Evolutionary conservation across 2,329 filamentous ascomycete genomes (phyloP).

Genomic region (Elsinoe fawcettii): DNA sequence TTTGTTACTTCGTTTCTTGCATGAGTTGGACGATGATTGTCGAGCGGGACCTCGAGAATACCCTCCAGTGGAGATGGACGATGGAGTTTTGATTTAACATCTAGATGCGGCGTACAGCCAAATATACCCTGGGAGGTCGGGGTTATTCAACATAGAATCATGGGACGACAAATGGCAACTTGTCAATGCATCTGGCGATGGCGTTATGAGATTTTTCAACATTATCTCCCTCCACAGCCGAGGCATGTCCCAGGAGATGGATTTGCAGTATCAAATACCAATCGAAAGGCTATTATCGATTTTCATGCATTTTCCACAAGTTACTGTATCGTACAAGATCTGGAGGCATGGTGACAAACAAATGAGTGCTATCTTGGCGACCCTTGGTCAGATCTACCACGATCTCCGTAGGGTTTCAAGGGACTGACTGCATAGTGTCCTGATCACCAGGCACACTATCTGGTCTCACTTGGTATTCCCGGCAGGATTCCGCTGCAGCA

Average conservation of each 20-base stretch:
- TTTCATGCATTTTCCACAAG: not conserved
- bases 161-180: conserved; percentile 18
- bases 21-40: conserved; percentile 8
- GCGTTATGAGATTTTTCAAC: conserved; percentile 24
- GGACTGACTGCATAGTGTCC: not conserved
- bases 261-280: conserved; percentile 8
- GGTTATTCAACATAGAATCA: conserved; percentile 23
- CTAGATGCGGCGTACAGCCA: conserved; percentile 14
- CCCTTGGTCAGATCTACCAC: not conserved
- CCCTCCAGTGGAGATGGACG: conserved; percentile 1
- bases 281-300: conserved; percentile 6
- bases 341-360: not conserved
- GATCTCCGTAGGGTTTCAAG: not conserved
- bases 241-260: conserved; percentile 13
- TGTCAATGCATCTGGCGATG: conserved; percentile 20
- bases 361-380: not conserved
- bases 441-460: not conserved
- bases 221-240: conserved; percentile 19
- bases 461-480: not conserved
- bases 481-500: not conserved
- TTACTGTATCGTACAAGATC: too few species aligned
- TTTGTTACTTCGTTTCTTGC: conserved; percentile 14
- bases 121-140: conserved; percentile 19
- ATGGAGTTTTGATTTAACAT: conserved; percentile 7
- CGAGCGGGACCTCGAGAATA: conserved; percentile 13